Evolutionary conservation across 768 basidiomycete species (phyloP).

Genomic region (Hydnomerulius pinastri): DNA sequence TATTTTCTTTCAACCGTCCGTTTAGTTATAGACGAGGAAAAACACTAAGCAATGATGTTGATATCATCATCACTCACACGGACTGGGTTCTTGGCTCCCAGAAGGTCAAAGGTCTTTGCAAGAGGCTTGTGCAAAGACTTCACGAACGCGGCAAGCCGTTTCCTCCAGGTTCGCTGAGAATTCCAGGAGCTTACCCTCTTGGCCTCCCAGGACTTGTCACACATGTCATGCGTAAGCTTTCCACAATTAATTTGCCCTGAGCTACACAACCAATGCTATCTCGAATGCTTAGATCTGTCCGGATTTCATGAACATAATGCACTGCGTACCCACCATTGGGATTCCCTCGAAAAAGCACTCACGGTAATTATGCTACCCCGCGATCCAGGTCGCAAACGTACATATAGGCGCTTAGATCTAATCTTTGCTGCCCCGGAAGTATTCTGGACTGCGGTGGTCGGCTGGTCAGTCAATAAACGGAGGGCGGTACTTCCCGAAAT

Average conservation of each 20-base stretch:
- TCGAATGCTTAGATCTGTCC: conserved; percentile 49
- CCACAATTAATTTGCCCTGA: background rate
- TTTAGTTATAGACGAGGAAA: conserved; percentile 85
- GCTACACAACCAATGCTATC: background rate
- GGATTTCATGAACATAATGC: conserved; percentile 58
- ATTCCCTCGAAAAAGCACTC: conserved; percentile 82
- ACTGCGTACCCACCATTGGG: conserved; percentile 63
- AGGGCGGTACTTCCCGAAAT: background rate
- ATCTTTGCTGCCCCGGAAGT: conserved; percentile 76
- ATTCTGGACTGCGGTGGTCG: conserved; percentile 88
- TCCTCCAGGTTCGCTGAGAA: background rate
- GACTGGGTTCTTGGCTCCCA: conserved; percentile 43
- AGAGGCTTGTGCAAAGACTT: conserved; percentile 57
- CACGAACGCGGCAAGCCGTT: conserved; percentile 53
- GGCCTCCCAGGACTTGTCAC: conserved; percentile 62
- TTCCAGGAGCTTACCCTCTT: background rate
- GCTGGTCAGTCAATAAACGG: conserved; percentile 57
- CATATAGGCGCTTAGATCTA: conserved; percentile 77
- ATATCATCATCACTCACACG: conserved; percentile 84
- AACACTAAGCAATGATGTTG: conserved; percentile 77
- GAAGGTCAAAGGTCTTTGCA: conserved; percentile 63
- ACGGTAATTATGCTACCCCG: conserved; percentile 73
- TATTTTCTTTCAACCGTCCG: background rate
- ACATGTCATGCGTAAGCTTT: conserved; percentile 75
- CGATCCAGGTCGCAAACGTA: conserved; percentile 33